Base-by-base conservation (phyloP, 169 alveolate genomes). In the Miamiensis avidus region DNA sequence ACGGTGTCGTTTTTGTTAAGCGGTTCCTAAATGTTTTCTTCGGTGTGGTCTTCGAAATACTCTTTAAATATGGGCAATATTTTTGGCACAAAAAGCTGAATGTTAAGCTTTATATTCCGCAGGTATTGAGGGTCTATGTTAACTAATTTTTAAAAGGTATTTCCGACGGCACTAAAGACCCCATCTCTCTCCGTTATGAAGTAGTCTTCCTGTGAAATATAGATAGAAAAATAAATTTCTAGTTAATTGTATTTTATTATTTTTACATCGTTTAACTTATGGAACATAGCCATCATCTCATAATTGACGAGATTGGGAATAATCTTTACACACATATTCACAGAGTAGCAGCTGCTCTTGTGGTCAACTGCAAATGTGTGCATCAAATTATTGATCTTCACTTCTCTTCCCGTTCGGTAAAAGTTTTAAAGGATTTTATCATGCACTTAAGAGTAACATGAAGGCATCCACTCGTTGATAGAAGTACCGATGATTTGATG, bases 331-430 rank as follows among this genome's bases (percentile, higher is more conserved):
- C 78, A 78, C 26, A 85, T 79, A 65, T 85, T 85, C n/a, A 81
- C 75, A 34, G 89, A 85, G 79, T 78, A 85, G 15, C 84, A 75
- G 16, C 31, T 34, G 0, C 83, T 79, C 30, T 81, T 76, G 25
- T 77, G 65, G 74, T 85, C 89, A 1, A 85, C 26, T 34, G 86
- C 85, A 84, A 84, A 85, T 29, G 83, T 85, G 30, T 85, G 89
- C 74, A 82, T 85, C 30, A 85, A 73, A 33, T 85, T 85, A 31
- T 82, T 85, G 0, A 82, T 85, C 27, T 33, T 78, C 1, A 64
- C 34, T 85, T 85, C 89, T 34, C 82, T 85, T 74, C 86, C 89
- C 64, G 27, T 85, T 73, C 72, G 31, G 34, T 78, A 85, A 74
- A 78, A 85, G 31, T 85, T 79, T n/a, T 29, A 32, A 0, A 85